These are phyloP conservation scores for Aspergillus cejpii DNA, from an alignment of 2,329 filamentous ascomycete species.

Conservation along the genomic window DNA sequence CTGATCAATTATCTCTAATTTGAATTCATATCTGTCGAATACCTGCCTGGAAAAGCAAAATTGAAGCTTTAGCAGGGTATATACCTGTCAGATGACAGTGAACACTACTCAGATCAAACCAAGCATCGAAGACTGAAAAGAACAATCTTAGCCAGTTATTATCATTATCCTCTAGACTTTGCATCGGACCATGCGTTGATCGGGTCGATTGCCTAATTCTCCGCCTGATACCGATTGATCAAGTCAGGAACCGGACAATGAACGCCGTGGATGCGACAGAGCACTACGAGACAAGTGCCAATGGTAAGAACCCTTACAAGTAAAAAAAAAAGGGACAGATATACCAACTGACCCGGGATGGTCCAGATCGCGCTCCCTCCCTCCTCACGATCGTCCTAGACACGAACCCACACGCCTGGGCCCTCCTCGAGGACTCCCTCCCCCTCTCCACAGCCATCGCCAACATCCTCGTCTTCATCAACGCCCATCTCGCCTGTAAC, in stretches of 20 bases:
- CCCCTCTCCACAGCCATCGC: slow-evolving; percentile 79
- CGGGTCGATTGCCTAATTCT: no score
- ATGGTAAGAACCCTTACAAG: slow-evolving; percentile 32
- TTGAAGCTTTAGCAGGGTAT: no score
- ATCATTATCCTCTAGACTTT: no score
- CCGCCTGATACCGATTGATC: no score
- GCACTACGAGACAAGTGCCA: slow-evolving; percentile 46
- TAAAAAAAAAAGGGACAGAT: neutral
- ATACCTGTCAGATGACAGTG: no score
- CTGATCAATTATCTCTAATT: no score
- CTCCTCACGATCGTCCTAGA: slow-evolving; percentile 88
- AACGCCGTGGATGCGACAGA: slow-evolving; percentile 59
- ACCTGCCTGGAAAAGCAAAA: neutral
- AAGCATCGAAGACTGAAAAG: no score
- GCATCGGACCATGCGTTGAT: no score
- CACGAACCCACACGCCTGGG: slow-evolving; percentile 94
- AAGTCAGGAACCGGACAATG: slow-evolving; percentile 52
- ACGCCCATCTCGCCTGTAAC: slow-evolving; percentile 90
- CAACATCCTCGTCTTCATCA: slow-evolving; percentile 90
- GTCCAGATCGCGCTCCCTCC: slow-evolving; percentile 62
- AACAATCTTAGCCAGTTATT: no score
- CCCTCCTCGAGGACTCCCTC: slow-evolving; percentile 64
- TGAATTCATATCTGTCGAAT: neutral
- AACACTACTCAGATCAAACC: no score
- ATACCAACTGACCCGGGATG: neutral